phyloP scores from a whole-genome alignment of 2,329 filamentous ascomycete species.

The Botrytis byssoidea region DNA sequence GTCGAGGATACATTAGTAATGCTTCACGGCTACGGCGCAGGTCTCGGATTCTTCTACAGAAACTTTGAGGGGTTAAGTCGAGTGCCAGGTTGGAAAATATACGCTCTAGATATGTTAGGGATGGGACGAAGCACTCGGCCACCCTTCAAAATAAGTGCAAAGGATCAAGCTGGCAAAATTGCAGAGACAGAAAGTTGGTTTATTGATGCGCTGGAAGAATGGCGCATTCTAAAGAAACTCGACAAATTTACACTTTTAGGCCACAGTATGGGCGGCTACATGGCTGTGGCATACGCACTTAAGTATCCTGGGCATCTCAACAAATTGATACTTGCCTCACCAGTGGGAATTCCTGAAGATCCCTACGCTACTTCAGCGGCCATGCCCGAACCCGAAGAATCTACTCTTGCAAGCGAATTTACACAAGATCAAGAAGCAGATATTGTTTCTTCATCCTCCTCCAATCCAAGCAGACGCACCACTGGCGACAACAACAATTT shows the following conservation, averaged over 20 bases:
- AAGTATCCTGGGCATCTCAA: slow-evolving; percentile 95
- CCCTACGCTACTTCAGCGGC: slow-evolving; percentile 81
- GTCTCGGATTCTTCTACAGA: slow-evolving; percentile 96
- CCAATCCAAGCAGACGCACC: slow-evolving; percentile 29
- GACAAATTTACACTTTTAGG: slow-evolving; percentile 92
- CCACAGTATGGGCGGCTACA: slow-evolving; percentile 91
- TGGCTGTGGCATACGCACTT: slow-evolving; percentile 89
- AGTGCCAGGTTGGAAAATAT: slow-evolving; percentile 78
- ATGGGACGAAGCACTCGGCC: slow-evolving; percentile 90
- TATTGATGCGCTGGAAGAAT: slow-evolving; percentile 92
- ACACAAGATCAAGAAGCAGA: slow-evolving; percentile 64
- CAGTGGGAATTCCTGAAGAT: slow-evolving; percentile 91
- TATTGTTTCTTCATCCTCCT: slow-evolving; percentile 45
- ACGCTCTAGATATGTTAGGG: slow-evolving; percentile 89
- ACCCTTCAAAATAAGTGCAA: slow-evolving; percentile 79
- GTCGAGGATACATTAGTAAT: slow-evolving; percentile 88
- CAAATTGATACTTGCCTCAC: slow-evolving; percentile 92
- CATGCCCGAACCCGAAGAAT: slow-evolving; percentile 74
- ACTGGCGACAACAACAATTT: slow-evolving; percentile 50
- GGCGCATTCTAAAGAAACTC: slow-evolving; percentile 83
- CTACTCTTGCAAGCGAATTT: slow-evolving; percentile 74
- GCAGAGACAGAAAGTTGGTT: slow-evolving; percentile 93
- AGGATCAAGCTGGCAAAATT: slow-evolving; percentile 76
- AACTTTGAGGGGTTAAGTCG: slow-evolving; percentile 90
- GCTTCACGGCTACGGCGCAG: slow-evolving; percentile 94